Conservation (phyloP, 495 filamentous ascomycete genomes). For the Wilcoxina mikolae region DNA sequence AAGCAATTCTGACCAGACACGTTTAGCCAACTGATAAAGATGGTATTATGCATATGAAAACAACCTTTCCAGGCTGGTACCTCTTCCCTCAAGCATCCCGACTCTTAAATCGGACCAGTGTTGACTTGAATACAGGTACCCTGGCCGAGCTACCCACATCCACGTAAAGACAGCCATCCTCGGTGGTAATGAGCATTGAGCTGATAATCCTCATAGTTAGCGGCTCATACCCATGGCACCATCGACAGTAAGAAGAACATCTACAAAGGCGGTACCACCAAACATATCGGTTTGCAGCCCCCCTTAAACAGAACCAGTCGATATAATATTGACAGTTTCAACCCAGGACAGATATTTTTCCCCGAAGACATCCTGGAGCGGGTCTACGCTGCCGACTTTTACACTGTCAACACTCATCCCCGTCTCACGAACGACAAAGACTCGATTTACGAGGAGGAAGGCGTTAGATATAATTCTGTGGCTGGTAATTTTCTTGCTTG, state of each 20-base stretch:
- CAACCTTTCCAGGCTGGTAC: slow-evolving; percentile 46
- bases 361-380: slow-evolving; percentile 42
- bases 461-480: not conserved
- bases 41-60: slow-evolving; percentile 38
- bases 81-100: too few relatives aligned
- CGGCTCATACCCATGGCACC: slow-evolving; percentile 37
- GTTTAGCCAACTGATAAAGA: slow-evolving; percentile 31
- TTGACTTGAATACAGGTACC: too few relatives aligned
- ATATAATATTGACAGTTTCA: too few relatives aligned
- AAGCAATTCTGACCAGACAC: slow-evolving; percentile 5
- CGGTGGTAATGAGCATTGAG: not conserved
- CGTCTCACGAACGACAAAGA: not conserved
- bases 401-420: slow-evolving; percentile 11
- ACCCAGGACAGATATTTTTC: slow-evolving; percentile 45
- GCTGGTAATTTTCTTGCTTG: not conserved
- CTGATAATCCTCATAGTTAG: slow-evolving; percentile 17
- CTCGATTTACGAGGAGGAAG: not conserved
- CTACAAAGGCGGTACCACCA: slow-evolving; percentile 36
- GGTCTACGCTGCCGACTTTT: slow-evolving; percentile 33
- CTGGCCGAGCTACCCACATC: slow-evolving; percentile 43
- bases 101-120: too few relatives aligned
- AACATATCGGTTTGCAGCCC: slow-evolving; percentile 35
- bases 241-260: slow-evolving; percentile 38
- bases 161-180: slow-evolving; percentile 26
- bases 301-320: too few relatives aligned